Base-by-base conservation (phyloP, 345 rosid genomes). In the Camelina hispida region DNA sequence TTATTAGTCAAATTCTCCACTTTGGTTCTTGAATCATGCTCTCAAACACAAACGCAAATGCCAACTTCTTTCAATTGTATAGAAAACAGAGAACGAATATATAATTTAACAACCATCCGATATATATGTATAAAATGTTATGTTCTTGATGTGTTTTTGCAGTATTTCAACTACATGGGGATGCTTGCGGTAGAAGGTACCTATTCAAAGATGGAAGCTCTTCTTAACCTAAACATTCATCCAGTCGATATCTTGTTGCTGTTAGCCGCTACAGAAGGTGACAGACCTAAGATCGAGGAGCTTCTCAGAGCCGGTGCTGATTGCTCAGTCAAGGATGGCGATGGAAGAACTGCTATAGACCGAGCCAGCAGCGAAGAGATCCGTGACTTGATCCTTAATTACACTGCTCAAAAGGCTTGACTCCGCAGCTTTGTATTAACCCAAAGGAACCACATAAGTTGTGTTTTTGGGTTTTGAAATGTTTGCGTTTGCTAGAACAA, bases 121-220 rank as follows among this genome's bases (percentile, higher is more conserved):
- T 51, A 14, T 28, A n/a, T 20, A 28, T 30, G 12, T 40, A 40
- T 53, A 52, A 28, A 34, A 1, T 37, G 43, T 15, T 73, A 10
- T 14, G 30, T 17, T 46, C 18, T 6, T 67, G 30, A 16, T 60
- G 32, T 12, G 48, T 20, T 20, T 48, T 11, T 84, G 85, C 89
- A 89, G 94, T 88, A 89, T 78, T 93, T 93, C 77, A 89, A 93
- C 79, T 89, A 91, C 79, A 93, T 93, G 97, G 97, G 97, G 16
- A 91, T 91, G 97, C 93, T 93, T 72, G 97, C 96, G 0, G 97
- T 91, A 7, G 94, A 93, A 78, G 98, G 96, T 4, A 25, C 98
- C 17, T 89, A 89, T 59, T 93, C 85, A 54, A 89, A 91, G 83
- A 94, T 94, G 97, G 96, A 91, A 74, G 95, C 91, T 51, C 91